Evolutionary conservation across 1,284 basidiomycete genomes (phyloP), one percentile per base, ranked within the genome.

Genomic region (Inonotus obliquus): DNA sequence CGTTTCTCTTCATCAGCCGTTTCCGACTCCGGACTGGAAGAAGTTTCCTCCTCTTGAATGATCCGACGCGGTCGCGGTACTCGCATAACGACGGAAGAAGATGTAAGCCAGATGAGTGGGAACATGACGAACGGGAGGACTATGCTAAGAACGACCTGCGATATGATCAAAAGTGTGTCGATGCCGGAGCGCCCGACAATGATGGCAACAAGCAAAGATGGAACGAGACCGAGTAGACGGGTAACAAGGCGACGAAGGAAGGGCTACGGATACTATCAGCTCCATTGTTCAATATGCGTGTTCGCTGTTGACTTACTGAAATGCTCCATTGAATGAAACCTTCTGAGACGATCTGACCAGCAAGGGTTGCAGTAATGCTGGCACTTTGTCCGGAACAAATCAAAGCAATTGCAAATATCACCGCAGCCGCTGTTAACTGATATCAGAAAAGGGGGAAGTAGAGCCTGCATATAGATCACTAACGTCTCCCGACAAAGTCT

Each of bases 301-400:
- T 58, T 17, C 32, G 17, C 37, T 60, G 57, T 47, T 25, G 25
- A 44, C 83, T 72, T 69, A 92, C 91, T 60, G 92, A 90, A 54
- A 94, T 82, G 57, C 83, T 83, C 96, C 96, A 98, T 61, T 86
- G 84, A 64, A 99, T 81, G 74, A 98, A 97, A 0, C 96, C 96
- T 75, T 98, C 96, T 0, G 89, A 90, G 37, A 98, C 91, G 49
- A 95, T 88, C 74, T 98, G 89, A 0, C 96, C 96, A 0, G 94
- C 91, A 11, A 98, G 81, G 0, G 95, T 98, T 6, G 93, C 95
- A 1, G 97, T 92, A 64, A 98, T 85, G 9, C 91, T 93, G 0
- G 96, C 92, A 66, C 92, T 94, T 78, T 98, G 94, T 2, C 96
- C 96, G 0, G 94, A 82, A 41, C 89, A 87, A 9, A 97, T 81